Percentiles rank a stretch among this genome's conserved stretches.
Evolutionary conservation across 2,329 filamentous ascomycete genomes (phyloP).

Genomic region (Botryosphaeria dothidea): DNA sequence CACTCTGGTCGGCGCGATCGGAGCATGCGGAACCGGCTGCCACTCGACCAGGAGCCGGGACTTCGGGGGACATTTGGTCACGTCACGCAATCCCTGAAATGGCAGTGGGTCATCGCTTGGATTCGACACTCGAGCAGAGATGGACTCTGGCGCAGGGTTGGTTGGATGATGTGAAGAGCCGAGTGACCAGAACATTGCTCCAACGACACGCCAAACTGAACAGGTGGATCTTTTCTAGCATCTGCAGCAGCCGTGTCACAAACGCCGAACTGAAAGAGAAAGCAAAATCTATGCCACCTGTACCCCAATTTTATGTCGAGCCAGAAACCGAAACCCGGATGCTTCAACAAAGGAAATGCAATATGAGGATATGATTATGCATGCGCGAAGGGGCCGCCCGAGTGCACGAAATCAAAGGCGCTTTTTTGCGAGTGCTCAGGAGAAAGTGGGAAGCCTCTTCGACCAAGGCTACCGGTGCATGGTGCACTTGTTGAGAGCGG

Average conservation of each 20-base stretch:
- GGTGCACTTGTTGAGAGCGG: constrained; percentile 81
- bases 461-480: constrained; percentile 39
- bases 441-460: background rate
- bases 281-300: constrained; percentile 18
- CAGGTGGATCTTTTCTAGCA: constrained; percentile 20
- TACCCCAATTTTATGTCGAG: constrained; percentile 18
- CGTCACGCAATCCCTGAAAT: constrained; percentile 6
- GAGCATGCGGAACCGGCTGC: background rate
- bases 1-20: background rate
- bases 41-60: background rate
- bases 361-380: constrained; percentile 13
- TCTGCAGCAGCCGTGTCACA: constrained; percentile 19
- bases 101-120: constrained; percentile 15
- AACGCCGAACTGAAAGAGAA: constrained; percentile 16
- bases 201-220: constrained; percentile 13
- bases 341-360: constrained; percentile 19
- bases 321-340: constrained; percentile 18
- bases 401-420: background rate
- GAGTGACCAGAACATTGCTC: constrained; percentile 18
- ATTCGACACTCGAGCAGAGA: constrained; percentile 10
- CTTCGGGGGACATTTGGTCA: constrained; percentile 1
- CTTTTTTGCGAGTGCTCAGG: background rate
- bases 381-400: constrained; percentile 2
- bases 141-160: background rate
- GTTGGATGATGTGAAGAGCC: constrained; percentile 6